Base-by-base conservation (phyloP, 192 early-diverging fungal species). In the Backusella circina region DNA sequence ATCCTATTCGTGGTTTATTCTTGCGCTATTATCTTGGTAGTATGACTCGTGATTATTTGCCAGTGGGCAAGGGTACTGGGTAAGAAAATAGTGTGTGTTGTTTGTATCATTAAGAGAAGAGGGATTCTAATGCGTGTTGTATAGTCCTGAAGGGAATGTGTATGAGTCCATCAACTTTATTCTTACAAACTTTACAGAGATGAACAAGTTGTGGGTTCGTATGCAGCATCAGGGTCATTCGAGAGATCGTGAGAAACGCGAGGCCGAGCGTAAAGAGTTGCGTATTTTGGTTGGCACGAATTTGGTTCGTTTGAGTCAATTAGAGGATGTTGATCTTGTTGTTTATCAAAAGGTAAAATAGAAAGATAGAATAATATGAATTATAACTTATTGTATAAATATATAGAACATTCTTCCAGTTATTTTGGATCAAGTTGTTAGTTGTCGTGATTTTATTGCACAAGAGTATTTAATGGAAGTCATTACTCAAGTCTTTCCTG, bases 401-500 rank as follows among this genome's bases (percentile, higher is more conserved):
- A 26, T 37, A 28, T 74, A 92, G 89, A 79, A 87, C 2, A 94
- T 99, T 75, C 83, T 99, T 54, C 98, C 98, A 5, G 91, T 88
- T 66, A 90, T 99, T 70, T 85, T 99, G 44, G 95, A 95, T 74
- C 97, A 99, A 87, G 94, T 99, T 67, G 95, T 98, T 16, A 95
- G 92, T 77, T 99, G 98, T 86, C 87, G 93, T 38, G 98, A 99
- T 84, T 91, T 98, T 16, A 95, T 99, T 72, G 98, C 98, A 8
- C 98, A 99, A 78, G 98, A 99, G 79, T 99, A 99, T 80, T 87
- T 99, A 35, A 98, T 99, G 97, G 98, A 99, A 81, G 97, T 96
- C 26, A 96, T 99, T 69, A 96, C 98, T 77, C 98, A 99, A 85
- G 95, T 94, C 12, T 99, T 99, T 75, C 95, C 90, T 44, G 98